These are phyloP conservation scores for Aeschynomene evenia DNA, from an alignment of 306 rosid genomes.

Conservation along the genomic window DNA sequence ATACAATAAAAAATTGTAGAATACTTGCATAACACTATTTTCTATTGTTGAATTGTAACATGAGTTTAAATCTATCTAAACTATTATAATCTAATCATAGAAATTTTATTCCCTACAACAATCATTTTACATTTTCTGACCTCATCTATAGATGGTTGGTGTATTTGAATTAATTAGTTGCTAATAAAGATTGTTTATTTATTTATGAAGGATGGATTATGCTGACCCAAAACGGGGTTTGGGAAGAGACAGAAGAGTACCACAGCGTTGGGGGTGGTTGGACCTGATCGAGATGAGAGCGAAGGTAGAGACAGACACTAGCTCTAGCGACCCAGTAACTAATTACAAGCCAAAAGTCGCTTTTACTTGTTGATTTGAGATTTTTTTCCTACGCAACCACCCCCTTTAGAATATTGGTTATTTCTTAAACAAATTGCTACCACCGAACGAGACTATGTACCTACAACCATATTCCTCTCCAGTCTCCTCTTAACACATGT, in stretches of 20 bases:
- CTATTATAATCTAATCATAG: too few species aligned
- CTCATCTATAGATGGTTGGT: conserved; percentile 32
- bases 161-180: not conserved
- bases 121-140: too few species aligned
- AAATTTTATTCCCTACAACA: too few species aligned
- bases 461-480: conserved; percentile 36
- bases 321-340: conserved; percentile 69
- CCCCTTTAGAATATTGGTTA: conserved; percentile 38
- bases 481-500: conserved; percentile 23
- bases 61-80: too few species aligned
- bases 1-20: too few species aligned
- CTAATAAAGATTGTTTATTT: not conserved
- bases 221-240: conserved; percentile 14
- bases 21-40: too few species aligned
- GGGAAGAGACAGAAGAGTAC: not conserved
- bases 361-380: conserved; percentile 64
- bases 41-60: too few species aligned
- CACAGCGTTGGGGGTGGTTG: conserved; percentile 43
- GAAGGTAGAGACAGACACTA: conserved; percentile 26
- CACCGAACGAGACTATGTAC: conserved; percentile 61
- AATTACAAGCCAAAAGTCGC: conserved; percentile 81
- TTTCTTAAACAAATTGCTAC: conserved; percentile 47
- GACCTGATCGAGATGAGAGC: conserved; percentile 38
- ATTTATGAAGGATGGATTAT: conserved; percentile 20
- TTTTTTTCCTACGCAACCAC: conserved; percentile 67